Evolutionary conservation across 2,329 filamentous ascomycete genomes (phyloP).

Genomic region (Colletotrichum australisinense): DNA sequence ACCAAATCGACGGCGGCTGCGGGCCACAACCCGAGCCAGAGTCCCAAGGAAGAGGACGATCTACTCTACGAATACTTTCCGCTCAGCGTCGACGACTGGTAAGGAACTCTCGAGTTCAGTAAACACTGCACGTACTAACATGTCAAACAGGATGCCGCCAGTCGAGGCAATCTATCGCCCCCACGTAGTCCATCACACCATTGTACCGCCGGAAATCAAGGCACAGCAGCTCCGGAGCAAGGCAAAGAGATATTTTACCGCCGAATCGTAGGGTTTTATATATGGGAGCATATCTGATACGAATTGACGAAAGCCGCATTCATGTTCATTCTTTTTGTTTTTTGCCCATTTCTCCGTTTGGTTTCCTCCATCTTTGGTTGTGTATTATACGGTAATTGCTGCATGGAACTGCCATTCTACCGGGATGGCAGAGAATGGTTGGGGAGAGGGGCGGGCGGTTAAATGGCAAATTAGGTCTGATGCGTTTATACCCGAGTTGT

Average conservation of each 20-base stretch:
- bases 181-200: conserved; percentile 92
- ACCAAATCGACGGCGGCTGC: conserved; percentile 49
- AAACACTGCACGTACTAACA: conserved; percentile 37
- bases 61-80: conserved; percentile 96
- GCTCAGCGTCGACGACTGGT: conserved; percentile 89
- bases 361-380: not conserved
- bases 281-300: not conserved
- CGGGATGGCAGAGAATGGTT: not conserved
- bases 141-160: conserved; percentile 75
- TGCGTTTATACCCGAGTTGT: conserved; percentile 12
- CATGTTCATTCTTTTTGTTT: not conserved
- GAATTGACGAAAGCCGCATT: conserved; percentile 30
- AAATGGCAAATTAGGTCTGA: not conserved
- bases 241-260: conserved; percentile 78
- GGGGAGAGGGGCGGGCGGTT: not conserved
- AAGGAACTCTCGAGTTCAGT: conserved; percentile 20
- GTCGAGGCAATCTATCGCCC: conserved; percentile 92
- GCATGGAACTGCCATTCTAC: not conserved
- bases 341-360: not conserved
- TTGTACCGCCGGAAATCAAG: conserved; percentile 76
- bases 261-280: conserved; percentile 57
- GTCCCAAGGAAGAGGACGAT: conserved; percentile 81
- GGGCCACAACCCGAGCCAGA: conserved; percentile 59
- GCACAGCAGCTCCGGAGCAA: conserved; percentile 74
- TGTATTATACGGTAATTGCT: not conserved